Base-by-base conservation (phyloP, 2,329 filamentous ascomycete genomes). In the Colletotrichum ledebouriae region DNA sequence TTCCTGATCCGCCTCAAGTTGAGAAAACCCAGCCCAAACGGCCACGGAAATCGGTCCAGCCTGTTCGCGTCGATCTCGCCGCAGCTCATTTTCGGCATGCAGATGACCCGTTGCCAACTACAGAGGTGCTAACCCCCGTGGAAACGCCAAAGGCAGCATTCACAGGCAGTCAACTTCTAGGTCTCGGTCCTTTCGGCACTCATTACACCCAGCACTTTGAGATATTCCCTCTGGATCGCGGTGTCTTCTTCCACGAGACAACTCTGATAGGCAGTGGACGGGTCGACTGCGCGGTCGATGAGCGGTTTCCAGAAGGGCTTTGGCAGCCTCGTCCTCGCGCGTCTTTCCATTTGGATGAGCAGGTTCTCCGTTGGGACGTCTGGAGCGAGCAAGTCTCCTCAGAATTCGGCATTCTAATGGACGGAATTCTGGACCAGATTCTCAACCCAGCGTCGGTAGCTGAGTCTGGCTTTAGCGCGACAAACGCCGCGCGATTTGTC, bases 181-280 rank as follows among this genome's bases (percentile, higher is more conserved):
- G 88, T 1, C 77, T 91, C 7, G 87, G 85, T 0, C 86, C 87
- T 0, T 89, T 87, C 73, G 89, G 89, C 1, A 87, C 86, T 1
- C 81, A 83, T 25, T 91, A 90, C 73, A 86, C 87, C 0, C 83
- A 86, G 39, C 84, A 91, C 73, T 91, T 91, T 70, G 87, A 90
- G 52, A 76, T 87, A 4, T 89, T 89, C 60, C 88, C 88, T 17
- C 77, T 91, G 34, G 83, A 86, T 44, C 73, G 76, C 6, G 84
- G 84, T 3, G 82, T 86, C 0, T 90, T 84, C 75, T 90, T 91
- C 60, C 88, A 90, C 62, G 82, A 85, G 69, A 85, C 81, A 59
- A 90, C 88, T 0, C 75, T 90, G 33, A 77, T 91, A 50, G 89
- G 89, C 7, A 83, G 81, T 71, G 87, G 88, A 2, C 76, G 79